Evolutionary conservation across 805 yeast genomes (phyloP).

Genomic region (Wickerhamiella vanderwaltii): DNA sequence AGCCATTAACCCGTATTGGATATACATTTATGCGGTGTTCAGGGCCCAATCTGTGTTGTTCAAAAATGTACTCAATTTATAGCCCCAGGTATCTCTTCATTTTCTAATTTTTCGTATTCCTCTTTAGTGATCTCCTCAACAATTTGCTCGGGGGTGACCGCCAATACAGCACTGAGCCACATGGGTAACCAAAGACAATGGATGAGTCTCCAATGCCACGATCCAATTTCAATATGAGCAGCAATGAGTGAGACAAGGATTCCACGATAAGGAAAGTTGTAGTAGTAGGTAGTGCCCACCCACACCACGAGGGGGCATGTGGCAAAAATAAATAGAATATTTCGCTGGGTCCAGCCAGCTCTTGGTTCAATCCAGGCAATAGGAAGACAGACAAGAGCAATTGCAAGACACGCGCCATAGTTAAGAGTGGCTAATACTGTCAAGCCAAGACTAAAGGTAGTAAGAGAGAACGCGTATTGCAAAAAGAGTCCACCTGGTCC

Average conservation of each 20-base stretch:
- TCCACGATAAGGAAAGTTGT: conserved; percentile 28
- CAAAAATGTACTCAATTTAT: too few species aligned
- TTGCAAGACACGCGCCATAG: conserved; percentile 62
- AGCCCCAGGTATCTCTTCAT: conserved; percentile 5
- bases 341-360: conserved; percentile 13
- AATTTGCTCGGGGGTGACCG: conserved; percentile 1
- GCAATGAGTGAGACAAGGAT: conserved; percentile 42
- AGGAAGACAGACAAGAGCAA: conserved; percentile 67
- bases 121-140: conserved; percentile 6
- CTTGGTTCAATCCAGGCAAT: conserved; percentile 45
- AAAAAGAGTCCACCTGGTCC: neutral
- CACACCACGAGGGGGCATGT: conserved; percentile 38
- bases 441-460: conserved; percentile 54
- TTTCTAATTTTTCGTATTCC: conserved; percentile 7
- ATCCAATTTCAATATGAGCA: conserved; percentile 56
- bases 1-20: too few species aligned
- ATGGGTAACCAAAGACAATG: conserved; percentile 71
- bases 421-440: conserved; percentile 69
- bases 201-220: conserved; percentile 77
- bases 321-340: conserved; percentile 21
- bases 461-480: conserved; percentile 34
- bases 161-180: conserved; percentile 40
- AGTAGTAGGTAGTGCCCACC: conserved; percentile 26
- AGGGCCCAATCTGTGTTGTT: too few species aligned
- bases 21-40: too few species aligned